A percentile compares a stretch with the other conserved stretches of the same genome.
phyloP scores from a whole-genome alignment of 495 filamentous ascomycete species.

The Neurospora cerealis region DNA sequence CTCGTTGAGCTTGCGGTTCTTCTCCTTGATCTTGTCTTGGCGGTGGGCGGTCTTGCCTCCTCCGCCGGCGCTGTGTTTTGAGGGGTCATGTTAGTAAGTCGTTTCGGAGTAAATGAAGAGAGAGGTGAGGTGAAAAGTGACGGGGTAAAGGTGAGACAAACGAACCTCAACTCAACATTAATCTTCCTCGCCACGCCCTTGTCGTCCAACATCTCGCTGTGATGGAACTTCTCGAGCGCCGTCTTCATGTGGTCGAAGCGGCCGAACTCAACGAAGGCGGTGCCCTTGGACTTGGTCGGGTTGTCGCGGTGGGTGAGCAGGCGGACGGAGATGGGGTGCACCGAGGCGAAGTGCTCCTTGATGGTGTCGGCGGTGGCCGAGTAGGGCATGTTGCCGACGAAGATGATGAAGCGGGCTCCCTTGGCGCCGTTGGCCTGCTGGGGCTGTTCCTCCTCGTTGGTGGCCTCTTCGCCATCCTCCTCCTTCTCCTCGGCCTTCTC shows the following conservation, averaged over 20 bases:
- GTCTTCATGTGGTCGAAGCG: slow-evolving; percentile 88
- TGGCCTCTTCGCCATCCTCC: slow-evolving; percentile 12
- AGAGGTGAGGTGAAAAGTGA: not conserved
- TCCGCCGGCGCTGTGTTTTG: slow-evolving; percentile 52
- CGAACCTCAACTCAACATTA: slow-evolving; percentile 86
- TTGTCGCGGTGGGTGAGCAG: slow-evolving; percentile 62
- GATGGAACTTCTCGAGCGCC: slow-evolving; percentile 80
- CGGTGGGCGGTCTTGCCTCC: slow-evolving; percentile 68
- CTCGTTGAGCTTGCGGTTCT: slow-evolving; percentile 74
- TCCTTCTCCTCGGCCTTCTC: slow-evolving; percentile 3
- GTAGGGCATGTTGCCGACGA: slow-evolving; percentile 89
- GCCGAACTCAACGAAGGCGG: slow-evolving; percentile 89
- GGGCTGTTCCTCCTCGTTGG: slow-evolving; percentile 1
- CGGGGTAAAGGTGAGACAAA: slow-evolving; percentile 6
- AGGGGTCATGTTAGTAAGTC: not conserved
- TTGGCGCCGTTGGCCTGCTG: slow-evolving; percentile 23
- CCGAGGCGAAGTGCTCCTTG: slow-evolving; percentile 62
- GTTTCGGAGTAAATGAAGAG: not conserved
- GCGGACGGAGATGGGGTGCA: slow-evolving; percentile 63
- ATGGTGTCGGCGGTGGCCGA: slow-evolving; percentile 59
- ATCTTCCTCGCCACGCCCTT: slow-evolving; percentile 53
- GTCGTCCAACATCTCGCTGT: slow-evolving; percentile 69
- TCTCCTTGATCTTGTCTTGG: slow-evolving; percentile 64
- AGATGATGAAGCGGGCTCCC: slow-evolving; percentile 65
- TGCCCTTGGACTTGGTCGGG: slow-evolving; percentile 65